Percentiles rank a stretch among this genome's conserved stretches.
Evolutionary conservation across 225 moss, liverwort and hornwort genomes (phyloP).

Genomic region (Asterella californica): DNA sequence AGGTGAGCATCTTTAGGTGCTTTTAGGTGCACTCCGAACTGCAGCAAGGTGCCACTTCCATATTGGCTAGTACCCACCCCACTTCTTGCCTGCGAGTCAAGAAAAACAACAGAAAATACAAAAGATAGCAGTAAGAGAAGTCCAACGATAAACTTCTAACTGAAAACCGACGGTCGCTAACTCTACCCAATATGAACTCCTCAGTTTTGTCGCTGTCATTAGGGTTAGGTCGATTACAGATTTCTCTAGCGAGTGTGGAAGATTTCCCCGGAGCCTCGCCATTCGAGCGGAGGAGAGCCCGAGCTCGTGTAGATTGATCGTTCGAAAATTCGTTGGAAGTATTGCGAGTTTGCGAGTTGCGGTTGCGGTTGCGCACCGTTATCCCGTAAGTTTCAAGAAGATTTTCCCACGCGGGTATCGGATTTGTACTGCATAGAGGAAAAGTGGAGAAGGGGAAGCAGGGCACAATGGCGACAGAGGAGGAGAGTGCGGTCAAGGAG

Average conservation of each 20-base stretch:
- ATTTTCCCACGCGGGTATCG: too few species aligned
- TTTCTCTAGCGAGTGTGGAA: background rate
- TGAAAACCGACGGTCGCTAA: too few species aligned
- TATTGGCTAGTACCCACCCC: too few species aligned
- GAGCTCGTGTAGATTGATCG: background rate
- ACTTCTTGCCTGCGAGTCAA: too few species aligned
- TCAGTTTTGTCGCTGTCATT: background rate
- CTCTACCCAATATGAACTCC: too few species aligned
- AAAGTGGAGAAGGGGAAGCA: background rate
- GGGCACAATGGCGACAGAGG: conserved; percentile 54
- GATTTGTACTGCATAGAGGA: background rate
- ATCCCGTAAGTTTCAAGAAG: background rate
- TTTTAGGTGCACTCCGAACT: too few species aligned
- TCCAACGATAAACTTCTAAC: too few species aligned
- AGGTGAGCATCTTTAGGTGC: too few species aligned
- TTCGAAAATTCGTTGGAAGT: background rate
- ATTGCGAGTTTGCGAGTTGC: too few species aligned
- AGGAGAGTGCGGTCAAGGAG: conserved; percentile 97
- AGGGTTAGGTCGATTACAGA: conserved; percentile 2
- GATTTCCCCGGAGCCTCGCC: background rate
- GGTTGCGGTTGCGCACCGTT: background rate
- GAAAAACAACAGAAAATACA: too few species aligned
- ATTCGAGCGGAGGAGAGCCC: background rate
- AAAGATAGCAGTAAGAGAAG: too few species aligned
- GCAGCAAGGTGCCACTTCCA: too few species aligned